Base-by-base conservation (phyloP, 305 asterid species). In the Solanum hybrid region DNA sequence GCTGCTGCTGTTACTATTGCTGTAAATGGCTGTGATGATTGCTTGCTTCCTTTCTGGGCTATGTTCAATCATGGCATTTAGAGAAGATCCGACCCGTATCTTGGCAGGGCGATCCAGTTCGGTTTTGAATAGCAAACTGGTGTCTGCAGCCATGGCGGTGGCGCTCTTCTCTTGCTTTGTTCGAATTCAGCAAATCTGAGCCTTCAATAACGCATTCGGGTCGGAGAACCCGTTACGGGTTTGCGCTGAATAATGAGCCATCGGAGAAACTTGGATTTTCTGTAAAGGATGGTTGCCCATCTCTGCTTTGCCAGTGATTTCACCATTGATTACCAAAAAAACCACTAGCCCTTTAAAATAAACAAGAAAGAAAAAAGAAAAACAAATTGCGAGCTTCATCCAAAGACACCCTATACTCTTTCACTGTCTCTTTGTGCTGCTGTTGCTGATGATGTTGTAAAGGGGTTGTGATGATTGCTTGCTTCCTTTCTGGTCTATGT, bases 281-380 rank as follows among this genome's bases (percentile, higher is more conserved):
- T 80, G 11, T 24, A 3, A 26, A 37, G 93, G 92, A 90, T 88
- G 92, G 91, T 90, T 91, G 91, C 89, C 92, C 90, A 64, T 90
- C 89, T 89, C 92, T 85, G 80, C 86, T 6, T 33, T 89, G 89
- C 73, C 89, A 36, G 12, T 73, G 89, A 87, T 40, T 74, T 87
- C 71, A 13, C 28, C 89, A 69, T 26, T 40, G 33, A 34, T n/a
- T 26, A 31, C 81, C 24, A 89, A 42, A 89, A 28, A 16, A 37
- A 37, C 33, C 8, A 80, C 46, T 51, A 80, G 34, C 34, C 86
- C 40, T 84, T 77, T 91, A 31, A 80, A 80, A 37, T 39, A n/a
- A 79, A 79, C 86, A 39, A 40, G 40, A 34, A 33, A 13, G 29
- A 13, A 79, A 37, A 79, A 78, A 36, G 33, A 22, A 86, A 61